These are phyloP conservation scores for Inga leiocalycina DNA, from an alignment of 306 rosid genomes.

Conservation along the genomic window DNA sequence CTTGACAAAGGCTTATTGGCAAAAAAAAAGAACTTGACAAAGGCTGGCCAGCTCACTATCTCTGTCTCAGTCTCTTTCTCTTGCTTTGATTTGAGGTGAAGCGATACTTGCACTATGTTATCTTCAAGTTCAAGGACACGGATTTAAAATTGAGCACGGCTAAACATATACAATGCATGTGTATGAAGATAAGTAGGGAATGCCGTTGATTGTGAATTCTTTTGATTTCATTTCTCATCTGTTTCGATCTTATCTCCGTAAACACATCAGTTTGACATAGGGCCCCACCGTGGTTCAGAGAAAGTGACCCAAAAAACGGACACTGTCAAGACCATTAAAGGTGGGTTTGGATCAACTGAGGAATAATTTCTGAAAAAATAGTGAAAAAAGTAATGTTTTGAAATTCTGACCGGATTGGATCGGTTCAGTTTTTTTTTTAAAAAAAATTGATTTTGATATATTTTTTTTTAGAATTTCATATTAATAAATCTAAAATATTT, in stretches of 20 bases:
- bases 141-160: not conserved
- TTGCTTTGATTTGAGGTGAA: not conserved
- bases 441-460: no score
- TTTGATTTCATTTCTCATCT: not conserved
- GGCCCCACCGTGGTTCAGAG: not conserved
- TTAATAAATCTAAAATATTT: no score
- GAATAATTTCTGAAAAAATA: no score
- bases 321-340: not conserved
- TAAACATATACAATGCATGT: not conserved
- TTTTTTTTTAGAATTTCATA: no score
- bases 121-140: not conserved
- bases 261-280: not conserved
- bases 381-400: no score
- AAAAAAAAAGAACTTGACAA: not conserved
- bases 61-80: not conserved
- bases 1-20: not conserved
- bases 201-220: not conserved
- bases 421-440: no score
- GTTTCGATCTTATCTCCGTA: not conserved
- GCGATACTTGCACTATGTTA: no score
- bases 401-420: no score
- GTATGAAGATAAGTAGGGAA: not conserved
- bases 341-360: no score
- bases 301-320: not conserved
- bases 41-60: not conserved